Base-by-base conservation (phyloP, 2,329 filamentous ascomycete genomes). In the Paracoccidioides lutzii region DNA sequence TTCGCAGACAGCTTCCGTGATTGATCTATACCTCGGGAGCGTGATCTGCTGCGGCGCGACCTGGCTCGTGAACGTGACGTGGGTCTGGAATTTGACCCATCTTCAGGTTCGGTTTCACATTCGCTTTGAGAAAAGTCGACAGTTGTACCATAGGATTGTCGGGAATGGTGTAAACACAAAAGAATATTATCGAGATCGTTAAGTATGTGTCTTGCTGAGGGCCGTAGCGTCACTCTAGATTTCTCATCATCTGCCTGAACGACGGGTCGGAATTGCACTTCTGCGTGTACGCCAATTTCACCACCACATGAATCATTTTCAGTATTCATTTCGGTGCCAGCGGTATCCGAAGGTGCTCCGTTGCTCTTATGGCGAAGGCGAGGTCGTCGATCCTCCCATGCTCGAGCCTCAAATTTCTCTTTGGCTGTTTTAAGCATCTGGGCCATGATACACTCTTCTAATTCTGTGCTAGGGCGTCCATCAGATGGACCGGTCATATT, bases 371-470 rank as follows among this genome's bases (percentile, higher is more conserved):
- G 57, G 57, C 38, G 51, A 42, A 14, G 1, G 6, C 12, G 46
- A 15, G 48, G 14, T 1, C 33, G 40, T 38, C 42, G 33, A 30
- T 40, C 46, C 10, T 38, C 66, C 67, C 70, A 73, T 53, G 70
- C 67, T 42, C 76, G 69, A 49, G 65, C 57, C 5, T 65, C 61
- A 59, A 87, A 89, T 41, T 72, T 79, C 60, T 85, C 78, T 65
- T 86, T 90, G 0, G 88, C 87, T 15, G 76, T 70, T 49, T 80
- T 80, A 58, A 90, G 64, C 33, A 88, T 81, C 1, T 78, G 67
- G 0, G 86, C 88, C 9, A 82, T 76, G 3, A 95, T 64, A 51
- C 84, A 79, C 51, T 91, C 87, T 63, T 87, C 82, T 40, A 96
- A 65, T 28, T 80, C 78, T 0, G 75, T 72, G 60, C 85, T 84